These are phyloP conservation scores for Boechera divaricarpa DNA, from an alignment of 345 rosid genomes.

Conservation along the genomic window DNA sequence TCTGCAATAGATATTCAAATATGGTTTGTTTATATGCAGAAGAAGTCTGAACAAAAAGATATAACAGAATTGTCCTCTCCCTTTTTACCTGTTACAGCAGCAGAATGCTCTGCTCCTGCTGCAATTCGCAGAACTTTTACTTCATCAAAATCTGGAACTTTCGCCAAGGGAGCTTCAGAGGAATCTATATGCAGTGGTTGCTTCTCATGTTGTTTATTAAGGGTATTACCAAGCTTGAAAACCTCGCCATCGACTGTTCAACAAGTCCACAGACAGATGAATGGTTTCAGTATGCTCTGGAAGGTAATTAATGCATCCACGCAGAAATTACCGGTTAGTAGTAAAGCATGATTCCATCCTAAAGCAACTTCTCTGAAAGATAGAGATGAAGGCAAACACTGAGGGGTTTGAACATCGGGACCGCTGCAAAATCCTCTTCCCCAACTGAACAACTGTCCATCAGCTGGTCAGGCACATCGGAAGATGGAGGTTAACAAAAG, in stretches of 20 bases:
- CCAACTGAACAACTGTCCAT: slow-evolving; percentile 72
- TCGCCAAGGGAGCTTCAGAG: slow-evolving; percentile 46
- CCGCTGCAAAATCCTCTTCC: slow-evolving; percentile 74
- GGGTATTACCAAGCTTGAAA: slow-evolving; percentile 69
- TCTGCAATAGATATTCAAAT: slow-evolving; percentile 49
- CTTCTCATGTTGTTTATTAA: slow-evolving; percentile 44
- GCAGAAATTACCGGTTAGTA: slow-evolving; percentile 58
- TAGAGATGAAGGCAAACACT: slow-evolving; percentile 46
- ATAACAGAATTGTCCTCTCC: background rate
- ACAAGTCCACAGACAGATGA: slow-evolving; percentile 17
- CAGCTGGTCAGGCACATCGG: slow-evolving; percentile 52
- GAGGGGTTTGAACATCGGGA: slow-evolving; percentile 58
- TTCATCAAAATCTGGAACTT: slow-evolving; percentile 56
- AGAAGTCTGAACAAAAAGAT: background rate
- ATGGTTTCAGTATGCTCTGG: background rate
- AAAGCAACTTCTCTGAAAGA: slow-evolving; percentile 55
- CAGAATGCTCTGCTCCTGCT: slow-evolving; percentile 96
- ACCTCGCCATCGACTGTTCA: slow-evolving; percentile 65
- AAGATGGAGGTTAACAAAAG: background rate
- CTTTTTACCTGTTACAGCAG: slow-evolving; percentile 63
- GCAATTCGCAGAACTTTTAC: slow-evolving; percentile 59
- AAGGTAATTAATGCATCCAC: slow-evolving; percentile 12
- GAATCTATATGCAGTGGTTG: slow-evolving; percentile 44
- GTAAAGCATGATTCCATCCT: slow-evolving; percentile 88
- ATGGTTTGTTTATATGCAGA: background rate